Percentiles rank a stretch among this genome's conserved stretches.
phyloP scores from a whole-genome alignment of 108 stramenopile genomes.

The Parietichytrium sp. region DNA sequence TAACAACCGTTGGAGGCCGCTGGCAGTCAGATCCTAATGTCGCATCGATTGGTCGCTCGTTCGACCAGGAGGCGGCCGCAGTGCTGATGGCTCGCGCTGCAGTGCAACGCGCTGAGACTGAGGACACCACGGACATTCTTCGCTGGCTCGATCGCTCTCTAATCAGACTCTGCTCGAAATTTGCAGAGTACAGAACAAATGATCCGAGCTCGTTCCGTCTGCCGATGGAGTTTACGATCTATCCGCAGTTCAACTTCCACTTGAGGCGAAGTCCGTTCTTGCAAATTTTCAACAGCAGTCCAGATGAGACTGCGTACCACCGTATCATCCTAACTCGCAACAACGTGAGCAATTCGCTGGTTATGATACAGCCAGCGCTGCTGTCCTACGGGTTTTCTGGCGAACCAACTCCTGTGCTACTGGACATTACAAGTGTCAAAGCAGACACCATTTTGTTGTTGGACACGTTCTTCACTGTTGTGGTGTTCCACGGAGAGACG shows the following conservation, averaged over 20 bases:
- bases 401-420: conserved; percentile 86
- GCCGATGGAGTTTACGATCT: conserved; percentile 87
- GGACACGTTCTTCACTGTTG: conserved; percentile 99
- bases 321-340: conserved; percentile 84
- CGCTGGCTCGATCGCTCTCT: conserved; percentile 96
- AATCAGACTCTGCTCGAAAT: conserved; percentile 93
- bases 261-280: conserved; percentile 87
- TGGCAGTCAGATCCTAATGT: conserved; percentile 77
- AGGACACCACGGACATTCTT: conserved; percentile 92
- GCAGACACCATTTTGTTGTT: conserved; percentile 94
- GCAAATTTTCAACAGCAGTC: conserved; percentile 95
- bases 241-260: conserved; percentile 97
- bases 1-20: conserved; percentile 89
- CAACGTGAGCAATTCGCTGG: conserved; percentile 85
- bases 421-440: conserved; percentile 88
- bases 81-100: conserved; percentile 93
- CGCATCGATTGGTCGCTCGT: conserved; percentile 75
- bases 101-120: conserved; percentile 83
- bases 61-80: conserved; percentile 99
- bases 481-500: conserved; percentile 99
- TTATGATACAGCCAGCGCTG: conserved; percentile 99
- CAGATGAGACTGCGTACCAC: conserved; percentile 96
- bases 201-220: conserved; percentile 85
- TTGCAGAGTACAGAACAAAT: conserved; percentile 92
- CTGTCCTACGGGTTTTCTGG: conserved; percentile 92